Base-by-base conservation (phyloP, 192 early-diverging fungal species). In the Allomyces macrogynus region DNA sequence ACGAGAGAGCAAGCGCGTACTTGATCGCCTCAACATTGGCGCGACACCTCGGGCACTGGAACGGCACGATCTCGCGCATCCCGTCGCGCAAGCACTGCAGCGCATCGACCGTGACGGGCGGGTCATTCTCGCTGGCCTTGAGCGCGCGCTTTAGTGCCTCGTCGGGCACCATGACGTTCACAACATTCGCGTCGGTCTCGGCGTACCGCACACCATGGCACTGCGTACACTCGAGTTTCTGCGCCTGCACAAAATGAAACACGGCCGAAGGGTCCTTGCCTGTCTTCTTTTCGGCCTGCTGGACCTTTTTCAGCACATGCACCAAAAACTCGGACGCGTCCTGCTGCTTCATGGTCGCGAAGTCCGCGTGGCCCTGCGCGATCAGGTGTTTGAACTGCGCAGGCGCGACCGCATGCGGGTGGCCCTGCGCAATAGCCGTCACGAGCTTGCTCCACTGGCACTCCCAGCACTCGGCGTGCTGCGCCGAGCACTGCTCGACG, bases 331-430 rank as follows among this genome's bases (percentile, higher is more conserved):
- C 96, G 67, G 85, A 90, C 0, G 94, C 91, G 70, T 99, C 96
- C 81, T 97, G 96, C 73, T 99, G 96, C 40, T 91, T 80, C 96
- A 99, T 99, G 1, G 92, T 89, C 23, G 86, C 84, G 64, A 99
- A 99, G 70, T 99, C 96, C n/a, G 83, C 69, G 67, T 97, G 93
- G 25, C 86, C 90, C 63, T 84, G 82, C 14, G 91, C 92, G 42
- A 96, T 78, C 11, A 95, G 71, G 1, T 76, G 69, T 70, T 99
- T 99, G 75, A 96, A 93, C 89, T 93, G 93, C 14, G 77, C 74
- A 4, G 96, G 94, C 16, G 86, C 69, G 62, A 99, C 87, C 24
- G 93, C 94, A 26, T 85, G 75, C 69, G 97, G 90, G 2, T 57
- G 16, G 49, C 49, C 49, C 49, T 57, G 12, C 16, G 49, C 49